Conservation (phyloP, 345 rosid genomes). For the Eucalyptus marginata region DNA sequence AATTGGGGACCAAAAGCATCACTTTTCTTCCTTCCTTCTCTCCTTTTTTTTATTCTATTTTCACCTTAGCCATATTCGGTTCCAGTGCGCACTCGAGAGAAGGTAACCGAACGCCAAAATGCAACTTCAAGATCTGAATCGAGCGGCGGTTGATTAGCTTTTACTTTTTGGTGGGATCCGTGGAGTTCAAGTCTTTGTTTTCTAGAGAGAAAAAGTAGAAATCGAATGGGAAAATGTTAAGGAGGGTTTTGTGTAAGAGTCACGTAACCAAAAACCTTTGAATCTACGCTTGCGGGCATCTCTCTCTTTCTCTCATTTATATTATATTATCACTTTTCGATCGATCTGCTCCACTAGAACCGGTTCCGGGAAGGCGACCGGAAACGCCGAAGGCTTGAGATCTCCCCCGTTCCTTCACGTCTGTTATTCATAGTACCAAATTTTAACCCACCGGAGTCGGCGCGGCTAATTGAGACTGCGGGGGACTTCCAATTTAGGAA, state of each 20-base stretch:
- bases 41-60: accelerated
- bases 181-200: not conserved
- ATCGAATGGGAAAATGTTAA: not conserved
- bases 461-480: not conserved
- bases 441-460: not conserved
- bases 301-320: not conserved
- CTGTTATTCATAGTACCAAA: not conserved
- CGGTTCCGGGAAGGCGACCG: not conserved
- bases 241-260: not conserved
- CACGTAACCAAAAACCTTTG: not conserved
- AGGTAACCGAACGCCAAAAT: not conserved
- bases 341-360: not conserved
- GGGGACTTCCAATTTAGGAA: not conserved
- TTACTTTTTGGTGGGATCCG: not conserved
- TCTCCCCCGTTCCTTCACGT: not conserved
- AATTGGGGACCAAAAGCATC: not conserved
- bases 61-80: not conserved
- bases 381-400: not conserved
- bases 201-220: not conserved
- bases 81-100: not conserved
- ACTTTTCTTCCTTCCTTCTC: not conserved
- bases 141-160: not conserved
- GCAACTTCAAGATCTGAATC: not conserved
- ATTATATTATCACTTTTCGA: not conserved
- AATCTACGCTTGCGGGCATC: not conserved